Percentiles rank a stretch among this genome's conserved stretches.
phyloP scores from a whole-genome alignment of 192 early-diverging fungal species.

The Rhizophagus prolifer region DNA sequence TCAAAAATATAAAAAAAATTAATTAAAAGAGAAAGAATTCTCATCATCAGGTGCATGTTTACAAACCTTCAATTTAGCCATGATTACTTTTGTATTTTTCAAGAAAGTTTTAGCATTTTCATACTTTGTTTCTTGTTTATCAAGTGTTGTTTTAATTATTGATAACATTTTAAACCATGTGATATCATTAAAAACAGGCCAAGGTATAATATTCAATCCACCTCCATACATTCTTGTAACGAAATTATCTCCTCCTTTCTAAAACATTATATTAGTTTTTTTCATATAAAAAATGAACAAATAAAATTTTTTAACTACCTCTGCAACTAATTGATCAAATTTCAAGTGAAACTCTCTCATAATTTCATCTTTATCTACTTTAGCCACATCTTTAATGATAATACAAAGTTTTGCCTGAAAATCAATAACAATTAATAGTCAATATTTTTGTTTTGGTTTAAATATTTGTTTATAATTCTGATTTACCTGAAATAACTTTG shows the following conservation, averaged over 20 bases:
- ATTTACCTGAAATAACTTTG: constrained; percentile 14
- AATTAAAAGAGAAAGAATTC: too few species aligned
- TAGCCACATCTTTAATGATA: constrained; percentile 26
- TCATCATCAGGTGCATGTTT: too few species aligned
- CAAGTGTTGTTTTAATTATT: too few species aligned
- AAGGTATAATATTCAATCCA: too few species aligned
- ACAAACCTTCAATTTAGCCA: too few species aligned
- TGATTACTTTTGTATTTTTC: too few species aligned
- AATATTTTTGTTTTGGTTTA: neutral
- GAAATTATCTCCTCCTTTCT: constrained; percentile 29
- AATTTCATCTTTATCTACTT: neutral
- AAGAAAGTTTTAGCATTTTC: too few species aligned
- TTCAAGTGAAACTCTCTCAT: neutral
- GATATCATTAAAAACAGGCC: too few species aligned
- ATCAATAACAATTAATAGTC: neutral
- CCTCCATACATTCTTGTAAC: too few species aligned
- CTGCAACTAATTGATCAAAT: neutral
- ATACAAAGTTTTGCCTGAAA: constrained; percentile 23
- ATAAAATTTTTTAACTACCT: neutral
- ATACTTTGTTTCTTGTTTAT: too few species aligned
- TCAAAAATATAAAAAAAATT: too few species aligned
- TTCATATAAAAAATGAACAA: neutral
- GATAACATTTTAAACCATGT: too few species aligned
- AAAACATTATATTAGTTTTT: neutral
- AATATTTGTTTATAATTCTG: neutral